phyloP scores from a whole-genome alignment of 805 yeast species.

The Kodamaea kaohsiungensis region DNA sequence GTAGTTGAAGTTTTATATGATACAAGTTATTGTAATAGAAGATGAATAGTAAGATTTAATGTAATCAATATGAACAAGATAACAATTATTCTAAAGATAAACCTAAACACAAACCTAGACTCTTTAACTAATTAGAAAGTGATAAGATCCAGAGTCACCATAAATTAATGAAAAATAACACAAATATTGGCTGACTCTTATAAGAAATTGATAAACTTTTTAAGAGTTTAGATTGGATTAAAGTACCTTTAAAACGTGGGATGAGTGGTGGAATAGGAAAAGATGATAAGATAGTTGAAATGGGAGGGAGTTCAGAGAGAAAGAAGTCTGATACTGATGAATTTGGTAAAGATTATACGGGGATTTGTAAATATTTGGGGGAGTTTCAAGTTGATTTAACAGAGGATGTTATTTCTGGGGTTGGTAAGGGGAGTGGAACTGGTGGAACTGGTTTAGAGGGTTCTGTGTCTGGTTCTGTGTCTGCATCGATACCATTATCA shows the following conservation, averaged over 20 bases:
- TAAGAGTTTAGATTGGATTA: not conserved
- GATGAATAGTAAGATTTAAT: too few relatives aligned
- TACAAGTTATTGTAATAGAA: too few relatives aligned
- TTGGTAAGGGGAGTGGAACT: not conserved
- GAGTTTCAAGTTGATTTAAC: constrained; percentile 21
- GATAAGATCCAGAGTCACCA: not conserved
- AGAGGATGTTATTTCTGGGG: not conserved
- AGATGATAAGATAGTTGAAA: not conserved
- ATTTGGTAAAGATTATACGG: constrained; percentile 15
- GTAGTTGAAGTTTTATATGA: too few relatives aligned
- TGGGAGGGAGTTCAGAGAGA: not conserved
- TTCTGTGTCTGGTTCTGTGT: constrained; percentile 9
- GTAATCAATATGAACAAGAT: too few relatives aligned
- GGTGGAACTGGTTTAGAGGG: not conserved
- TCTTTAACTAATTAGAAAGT: not conserved
- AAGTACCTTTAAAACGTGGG: not conserved
- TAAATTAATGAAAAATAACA: not conserved
- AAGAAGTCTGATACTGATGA: not conserved
- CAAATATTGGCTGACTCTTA: not conserved
- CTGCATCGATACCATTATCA: not conserved
- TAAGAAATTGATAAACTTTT: not conserved
- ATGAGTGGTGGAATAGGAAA: not conserved
- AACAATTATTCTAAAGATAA: too few relatives aligned
- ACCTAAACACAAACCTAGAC: too few relatives aligned
- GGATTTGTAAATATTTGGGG: constrained; percentile 21